Evolutionary conservation across 495 filamentous ascomycete species (phyloP).

Genomic region (Geopyxis carbonaria): DNA sequence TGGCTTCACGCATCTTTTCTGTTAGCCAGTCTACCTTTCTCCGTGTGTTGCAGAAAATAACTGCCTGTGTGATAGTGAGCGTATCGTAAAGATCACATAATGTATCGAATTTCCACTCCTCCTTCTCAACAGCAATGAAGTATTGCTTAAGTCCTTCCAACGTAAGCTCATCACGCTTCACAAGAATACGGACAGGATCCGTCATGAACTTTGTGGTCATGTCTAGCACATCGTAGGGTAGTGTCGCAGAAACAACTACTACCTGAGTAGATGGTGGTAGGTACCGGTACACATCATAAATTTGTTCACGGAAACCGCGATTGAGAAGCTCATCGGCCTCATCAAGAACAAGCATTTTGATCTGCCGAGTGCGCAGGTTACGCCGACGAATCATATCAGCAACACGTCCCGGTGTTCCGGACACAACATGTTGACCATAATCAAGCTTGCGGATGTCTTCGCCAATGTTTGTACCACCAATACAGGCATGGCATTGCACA

Average conservation of each 20-base stretch:
- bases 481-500: constrained; percentile 95
- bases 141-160: constrained; percentile 98
- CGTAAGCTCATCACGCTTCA: constrained; percentile 98
- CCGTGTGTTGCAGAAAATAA: constrained; percentile 99
- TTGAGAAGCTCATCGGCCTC: constrained; percentile 86
- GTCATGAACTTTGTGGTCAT: constrained; percentile 99
- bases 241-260: constrained; percentile 89
- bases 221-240: constrained; percentile 95
- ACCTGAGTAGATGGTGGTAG: constrained; percentile 93
- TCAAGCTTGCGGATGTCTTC: constrained; percentile 95
- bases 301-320: constrained; percentile 94
- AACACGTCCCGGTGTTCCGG: constrained; percentile 87
- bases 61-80: constrained; percentile 94
- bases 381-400: constrained; percentile 98
- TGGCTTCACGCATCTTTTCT: constrained; percentile 93
- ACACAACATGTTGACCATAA: constrained; percentile 92
- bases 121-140: constrained; percentile 98
- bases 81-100: constrained; percentile 98
- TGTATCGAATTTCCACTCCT: constrained; percentile 99
- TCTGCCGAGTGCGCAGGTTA: constrained; percentile 76
- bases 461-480: constrained; percentile 91
- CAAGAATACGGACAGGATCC: constrained; percentile 93
- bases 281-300: constrained; percentile 97
- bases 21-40: constrained; percentile 99
- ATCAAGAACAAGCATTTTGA: constrained; percentile 98